Evolutionary conservation across 2,329 filamentous ascomycete species (phyloP).

Genomic region (Penicillium sp.): DNA sequence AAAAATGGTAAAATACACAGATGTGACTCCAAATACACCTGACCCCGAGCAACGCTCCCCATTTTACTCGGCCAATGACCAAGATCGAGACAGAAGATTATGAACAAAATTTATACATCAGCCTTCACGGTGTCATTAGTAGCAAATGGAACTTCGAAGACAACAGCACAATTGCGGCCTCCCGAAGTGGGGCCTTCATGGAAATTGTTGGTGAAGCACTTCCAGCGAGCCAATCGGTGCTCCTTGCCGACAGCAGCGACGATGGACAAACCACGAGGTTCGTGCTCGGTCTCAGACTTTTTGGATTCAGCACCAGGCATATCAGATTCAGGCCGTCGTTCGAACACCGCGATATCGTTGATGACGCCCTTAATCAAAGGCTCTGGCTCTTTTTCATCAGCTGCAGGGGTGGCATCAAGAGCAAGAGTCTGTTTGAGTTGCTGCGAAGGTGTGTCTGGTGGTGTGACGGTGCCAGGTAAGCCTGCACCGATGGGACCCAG

Average conservation of each 20-base stretch:
- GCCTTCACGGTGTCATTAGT: conserved; percentile 14
- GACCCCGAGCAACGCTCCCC: conserved; percentile 14
- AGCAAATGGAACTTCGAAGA: conserved; percentile 66
- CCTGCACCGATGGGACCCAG: conserved; percentile 56
- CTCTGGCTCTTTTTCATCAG: conserved; percentile 13
- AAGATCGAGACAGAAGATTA: conserved; percentile 8
- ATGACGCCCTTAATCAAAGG: conserved; percentile 62
- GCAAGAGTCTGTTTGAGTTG: conserved; percentile 30
- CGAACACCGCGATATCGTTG: conserved; percentile 80
- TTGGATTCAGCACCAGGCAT: conserved; percentile 16
- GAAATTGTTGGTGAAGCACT: conserved; percentile 39
- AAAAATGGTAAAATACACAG: conserved; percentile 11
- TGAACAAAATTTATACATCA: conserved; percentile 18
- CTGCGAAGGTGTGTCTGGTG: conserved; percentile 26
- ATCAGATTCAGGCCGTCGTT: conserved; percentile 51
- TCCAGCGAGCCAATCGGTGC: conserved; percentile 77
- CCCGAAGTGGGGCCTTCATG: conserved; percentile 26
- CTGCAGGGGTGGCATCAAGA: conserved; percentile 23
- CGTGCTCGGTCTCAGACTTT: conserved; percentile 35
- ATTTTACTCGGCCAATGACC: conserved; percentile 9
- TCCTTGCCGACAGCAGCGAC: conserved; percentile 81
- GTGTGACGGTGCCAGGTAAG: conserved; percentile 8
- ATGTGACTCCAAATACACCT: conserved; percentile 20
- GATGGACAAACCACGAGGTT: conserved; percentile 59
- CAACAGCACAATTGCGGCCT: conserved; percentile 72